phyloP scores from a whole-genome alignment of 2,329 filamentous ascomycete species.

The Dactylonectria estremocensis region DNA sequence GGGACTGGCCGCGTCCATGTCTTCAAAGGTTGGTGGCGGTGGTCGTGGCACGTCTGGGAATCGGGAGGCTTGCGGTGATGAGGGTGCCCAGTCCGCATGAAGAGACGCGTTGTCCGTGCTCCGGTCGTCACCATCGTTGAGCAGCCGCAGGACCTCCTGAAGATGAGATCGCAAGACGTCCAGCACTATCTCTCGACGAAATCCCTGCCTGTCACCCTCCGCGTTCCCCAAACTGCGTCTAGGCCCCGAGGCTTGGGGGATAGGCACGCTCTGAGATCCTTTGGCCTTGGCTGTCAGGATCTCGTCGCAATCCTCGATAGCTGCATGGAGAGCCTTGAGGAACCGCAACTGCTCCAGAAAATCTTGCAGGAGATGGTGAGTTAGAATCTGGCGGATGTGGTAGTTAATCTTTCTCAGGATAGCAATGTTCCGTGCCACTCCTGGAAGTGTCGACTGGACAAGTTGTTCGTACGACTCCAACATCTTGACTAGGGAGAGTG shows the following conservation, averaged over 20 bases:
- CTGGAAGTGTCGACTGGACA: conserved; percentile 43
- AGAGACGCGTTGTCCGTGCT: conserved; percentile 44
- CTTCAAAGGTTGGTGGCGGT: conserved; percentile 55
- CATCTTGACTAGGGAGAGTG: conserved; percentile 61
- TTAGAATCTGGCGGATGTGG: conserved; percentile 47
- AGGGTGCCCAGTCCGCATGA: conserved; percentile 36
- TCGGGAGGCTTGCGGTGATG: conserved; percentile 12
- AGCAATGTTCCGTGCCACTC: conserved; percentile 35
- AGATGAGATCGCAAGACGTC: conserved; percentile 66
- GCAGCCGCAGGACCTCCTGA: conserved; percentile 63
- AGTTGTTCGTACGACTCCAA: conserved; percentile 57
- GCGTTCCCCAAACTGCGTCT: conserved; percentile 20
- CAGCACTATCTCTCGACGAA: conserved; percentile 57
- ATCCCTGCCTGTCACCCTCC: conserved; percentile 40
- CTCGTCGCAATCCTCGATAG: conserved; percentile 60
- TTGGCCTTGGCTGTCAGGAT: conserved; percentile 55
- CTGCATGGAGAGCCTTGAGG: conserved; percentile 57
- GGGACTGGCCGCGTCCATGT: conserved; percentile 63
- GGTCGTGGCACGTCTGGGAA: conserved; percentile 12
- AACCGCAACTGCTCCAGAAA: conserved; percentile 51
- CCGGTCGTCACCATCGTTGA: conserved; percentile 59
- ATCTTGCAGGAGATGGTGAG: conserved; percentile 41
- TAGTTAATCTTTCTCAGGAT: conserved; percentile 46
- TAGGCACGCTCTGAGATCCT: conserved; percentile 5
- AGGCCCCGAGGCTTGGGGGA: background rate